Conservation (phyloP, 257 asterid genomes). For the Przewalskia tangutica region DNA sequence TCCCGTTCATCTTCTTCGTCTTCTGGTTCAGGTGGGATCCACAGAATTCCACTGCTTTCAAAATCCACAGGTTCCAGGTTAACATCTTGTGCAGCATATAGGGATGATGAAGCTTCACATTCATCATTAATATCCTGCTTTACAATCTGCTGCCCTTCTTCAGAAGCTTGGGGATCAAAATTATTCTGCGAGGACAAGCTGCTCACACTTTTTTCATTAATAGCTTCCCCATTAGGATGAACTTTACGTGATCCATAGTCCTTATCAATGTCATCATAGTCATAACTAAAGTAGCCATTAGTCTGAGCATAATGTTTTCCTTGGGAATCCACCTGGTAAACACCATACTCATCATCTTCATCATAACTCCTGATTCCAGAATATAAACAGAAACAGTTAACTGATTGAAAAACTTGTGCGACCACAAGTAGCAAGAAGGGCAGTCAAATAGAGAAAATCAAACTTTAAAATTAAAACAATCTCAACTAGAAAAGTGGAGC, state of each 20-base stretch:
- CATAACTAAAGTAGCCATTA: constrained; percentile 49
- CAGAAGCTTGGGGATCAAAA: constrained; percentile 39
- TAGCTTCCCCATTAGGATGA: constrained; percentile 54
- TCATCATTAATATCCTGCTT: constrained; percentile 52
- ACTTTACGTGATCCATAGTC: constrained; percentile 46
- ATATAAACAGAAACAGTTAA: constrained; percentile 1
- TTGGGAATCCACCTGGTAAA: constrained; percentile 34
- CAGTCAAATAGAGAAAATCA: not conserved
- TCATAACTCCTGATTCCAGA: constrained; percentile 59
- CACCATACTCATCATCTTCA: constrained; percentile 63
- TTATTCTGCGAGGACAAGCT: constrained; percentile 28
- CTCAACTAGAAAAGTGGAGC: not conserved
- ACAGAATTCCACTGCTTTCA: constrained; percentile 78
- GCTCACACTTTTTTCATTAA: constrained; percentile 36
- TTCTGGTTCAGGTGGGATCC: constrained; percentile 99
- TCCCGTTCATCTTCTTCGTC: constrained; percentile 88
- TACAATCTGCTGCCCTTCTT: constrained; percentile 41
- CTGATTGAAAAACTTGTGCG: not conserved
- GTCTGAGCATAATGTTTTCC: constrained; percentile 37
- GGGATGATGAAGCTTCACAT: constrained; percentile 64
- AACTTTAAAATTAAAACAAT: not conserved
- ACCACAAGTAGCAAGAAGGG: not conserved
- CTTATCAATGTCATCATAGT: constrained; percentile 37
- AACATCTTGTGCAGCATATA: constrained; percentile 58
- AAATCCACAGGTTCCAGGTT: constrained; percentile 72